Base-by-base conservation (phyloP, 2,329 filamentous ascomycete species). In the Verticillium isaacii region DNA sequence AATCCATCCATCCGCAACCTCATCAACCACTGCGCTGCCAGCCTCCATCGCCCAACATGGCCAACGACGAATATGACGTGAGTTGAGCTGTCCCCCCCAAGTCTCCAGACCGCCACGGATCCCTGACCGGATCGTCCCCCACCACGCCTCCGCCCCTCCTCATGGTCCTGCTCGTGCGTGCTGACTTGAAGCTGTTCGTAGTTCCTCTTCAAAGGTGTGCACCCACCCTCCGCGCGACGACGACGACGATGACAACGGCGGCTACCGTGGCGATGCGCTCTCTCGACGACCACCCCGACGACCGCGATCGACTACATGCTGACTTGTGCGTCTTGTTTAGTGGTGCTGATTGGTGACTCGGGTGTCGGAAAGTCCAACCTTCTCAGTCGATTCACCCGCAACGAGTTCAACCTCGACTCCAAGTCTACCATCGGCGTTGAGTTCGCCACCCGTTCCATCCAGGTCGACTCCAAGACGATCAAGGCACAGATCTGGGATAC, bases 401-500 rank as follows among this genome's bases (percentile, higher is more conserved):
- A 99, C 80, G 95, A 99, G 82, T 99, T 99, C 90, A 98, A 98
- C 82, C 87, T 98, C 69, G 95, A 99, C 82, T 96, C 94, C 78
- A 98, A 99, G 88, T 98, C 95, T 67, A 99, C 95, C 71, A 99
- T 99, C 81, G 95, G 95, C 73, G 95, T 99, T 78, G 95, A 99
- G 82, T 99, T 99, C 77, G 95, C 96, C 72, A 99, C 95, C 70
- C 89, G 95, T 67, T 97, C 93, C 69, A 99, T 99, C 77, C 94
- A 98, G 81, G 95, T 99, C 73, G 95, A 99, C 80, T 91, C 91
- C 75, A 99, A 99, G 87, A 99, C 95, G 67, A 99, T 99, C 88
- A 99, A 99, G 86, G 95, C 95, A 71, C 95, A 99, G 84, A 99
- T 99, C 74, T 99, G 96, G 95, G 95, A 99, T 83, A 99, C 95